Conservation (phyloP, 2,329 filamentous ascomycete genomes). For the Gremmenia infestans region DNA sequence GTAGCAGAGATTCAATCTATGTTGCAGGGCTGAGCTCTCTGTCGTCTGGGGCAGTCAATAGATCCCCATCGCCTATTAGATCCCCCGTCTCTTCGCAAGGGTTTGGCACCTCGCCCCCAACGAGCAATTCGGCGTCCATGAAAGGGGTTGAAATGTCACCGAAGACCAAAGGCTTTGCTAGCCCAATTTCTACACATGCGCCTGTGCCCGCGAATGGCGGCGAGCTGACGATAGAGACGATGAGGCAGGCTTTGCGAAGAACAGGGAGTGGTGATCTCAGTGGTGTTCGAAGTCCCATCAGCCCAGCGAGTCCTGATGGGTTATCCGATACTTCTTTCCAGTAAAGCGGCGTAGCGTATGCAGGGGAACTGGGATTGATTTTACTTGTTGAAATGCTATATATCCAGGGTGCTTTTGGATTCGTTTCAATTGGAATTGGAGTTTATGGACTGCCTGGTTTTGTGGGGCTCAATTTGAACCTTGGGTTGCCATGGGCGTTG, state of each 20-base stretch:
- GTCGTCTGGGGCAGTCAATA: constrained; percentile 47
- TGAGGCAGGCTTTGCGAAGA: constrained; percentile 81
- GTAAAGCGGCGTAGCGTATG: constrained; percentile 9
- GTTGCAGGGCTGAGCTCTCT: constrained; percentile 62
- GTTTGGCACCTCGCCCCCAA: constrained; percentile 64
- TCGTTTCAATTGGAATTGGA: constrained; percentile 12
- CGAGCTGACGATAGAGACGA: constrained; percentile 87
- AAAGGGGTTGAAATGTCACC: constrained; percentile 71
- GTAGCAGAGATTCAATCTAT: constrained; percentile 66
- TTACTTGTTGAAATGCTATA: constrained; percentile 22
- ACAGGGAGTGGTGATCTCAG: constrained; percentile 79
- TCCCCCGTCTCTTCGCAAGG: constrained; percentile 73
- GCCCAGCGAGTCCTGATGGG: constrained; percentile 45
- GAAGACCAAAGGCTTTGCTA: constrained; percentile 50
- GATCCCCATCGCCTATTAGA: constrained; percentile 74
- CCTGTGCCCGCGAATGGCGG: constrained; percentile 52
- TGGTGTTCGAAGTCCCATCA: constrained; percentile 50
- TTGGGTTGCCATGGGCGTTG: constrained; percentile 6
- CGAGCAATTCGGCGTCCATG: constrained; percentile 69
- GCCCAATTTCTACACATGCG: constrained; percentile 53
- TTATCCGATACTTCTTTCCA: constrained; percentile 25
- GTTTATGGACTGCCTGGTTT: constrained; percentile 9
- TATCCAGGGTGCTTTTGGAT: constrained; percentile 20
- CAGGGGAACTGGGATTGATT: constrained; percentile 7
- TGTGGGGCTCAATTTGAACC: constrained; percentile 12